Evolutionary conservation across 2,329 filamentous ascomycete species (phyloP).

Genomic region (Hymenoscyphus scutula): DNA sequence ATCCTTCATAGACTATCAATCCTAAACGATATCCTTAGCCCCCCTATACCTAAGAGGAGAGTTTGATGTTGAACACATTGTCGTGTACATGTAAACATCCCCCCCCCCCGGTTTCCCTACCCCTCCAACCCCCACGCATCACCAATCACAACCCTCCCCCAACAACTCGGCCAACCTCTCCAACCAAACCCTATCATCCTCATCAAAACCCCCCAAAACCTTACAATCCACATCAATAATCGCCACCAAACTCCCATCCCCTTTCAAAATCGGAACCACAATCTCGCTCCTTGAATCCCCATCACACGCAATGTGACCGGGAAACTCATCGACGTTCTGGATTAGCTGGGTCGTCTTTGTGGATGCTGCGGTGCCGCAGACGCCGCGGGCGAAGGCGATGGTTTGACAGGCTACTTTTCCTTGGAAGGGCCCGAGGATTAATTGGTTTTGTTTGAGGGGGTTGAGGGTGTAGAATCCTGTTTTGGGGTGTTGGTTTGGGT

Average conservation of each 20-base stretch:
- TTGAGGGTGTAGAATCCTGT: constrained; percentile 73
- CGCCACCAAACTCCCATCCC: constrained; percentile 52
- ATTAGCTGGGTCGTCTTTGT: constrained; percentile 62
- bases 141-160: constrained; percentile 65
- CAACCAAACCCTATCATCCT: constrained; percentile 62
- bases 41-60: no score
- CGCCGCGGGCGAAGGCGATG: constrained; percentile 70
- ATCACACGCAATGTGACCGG: constrained; percentile 81
- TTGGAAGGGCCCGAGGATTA: constrained; percentile 78
- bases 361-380: constrained; percentile 70
- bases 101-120: neutral
- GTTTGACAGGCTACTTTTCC: constrained; percentile 78
- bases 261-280: constrained; percentile 64
- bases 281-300: constrained; percentile 74
- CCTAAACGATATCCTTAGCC: no score
- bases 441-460: constrained; percentile 42
- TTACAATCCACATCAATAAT: constrained; percentile 82
- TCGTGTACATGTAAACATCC: no score
- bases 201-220: constrained; percentile 63
- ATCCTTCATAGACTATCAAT: no score
- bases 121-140: neutral
- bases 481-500: neutral
- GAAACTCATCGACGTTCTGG: constrained; percentile 69
- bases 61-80: no score
- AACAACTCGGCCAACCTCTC: constrained; percentile 64